Evolutionary conservation across 805 yeast species (phyloP), one percentile per base, ranked within the genome.

Genomic region (Teunomyces atbi): DNA sequence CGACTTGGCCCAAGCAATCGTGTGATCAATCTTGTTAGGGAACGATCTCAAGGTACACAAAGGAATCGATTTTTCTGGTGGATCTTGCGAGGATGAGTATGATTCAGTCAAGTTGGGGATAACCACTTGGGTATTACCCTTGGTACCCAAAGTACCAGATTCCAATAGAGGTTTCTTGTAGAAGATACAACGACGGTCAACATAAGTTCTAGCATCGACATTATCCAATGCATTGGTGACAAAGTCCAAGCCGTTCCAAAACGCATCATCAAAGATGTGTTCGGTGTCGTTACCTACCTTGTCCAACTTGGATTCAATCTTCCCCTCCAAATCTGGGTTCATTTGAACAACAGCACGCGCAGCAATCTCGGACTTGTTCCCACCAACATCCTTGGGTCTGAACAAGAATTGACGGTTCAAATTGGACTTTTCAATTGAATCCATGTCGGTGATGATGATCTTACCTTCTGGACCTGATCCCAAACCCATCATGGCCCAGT

Each of bases 1-100:
- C 15, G 90, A 83, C 71, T 95, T 95, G 12, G 98, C 96, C 99
- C 99, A 94, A 5, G 99, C 98, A 70, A 94, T 94, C 1, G 99
- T 94, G 64, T 94, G 99, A 65, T 94, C 99, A 59, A 94, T 94
- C 70, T 92, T 92, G 69, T 90, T 88, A 47, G 99, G 99, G 84
- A 94, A 94, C 3, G 96, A 88, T 70, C 98, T 84, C 63, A 94
- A 77, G 2, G 99, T 94, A 78, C 99, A 94, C 60, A 94, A 77
- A 27, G 99, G 99, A 61, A 94, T 91, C 3, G 96, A 83, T 69
- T 90, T 90, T 74, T 94, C 99, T 32, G 99, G 99, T 37, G 99
- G 99, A 69, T 94, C 99, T 65, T 89, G 95, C 10, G 96, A 88
- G 1, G 97, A 87, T 3, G 97, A 88, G 69, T 94, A 94, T 4